These are phyloP conservation scores for Boletus tomentosulus DNA, from an alignment of 768 basidiomycete species.

Conservation along the genomic window DNA sequence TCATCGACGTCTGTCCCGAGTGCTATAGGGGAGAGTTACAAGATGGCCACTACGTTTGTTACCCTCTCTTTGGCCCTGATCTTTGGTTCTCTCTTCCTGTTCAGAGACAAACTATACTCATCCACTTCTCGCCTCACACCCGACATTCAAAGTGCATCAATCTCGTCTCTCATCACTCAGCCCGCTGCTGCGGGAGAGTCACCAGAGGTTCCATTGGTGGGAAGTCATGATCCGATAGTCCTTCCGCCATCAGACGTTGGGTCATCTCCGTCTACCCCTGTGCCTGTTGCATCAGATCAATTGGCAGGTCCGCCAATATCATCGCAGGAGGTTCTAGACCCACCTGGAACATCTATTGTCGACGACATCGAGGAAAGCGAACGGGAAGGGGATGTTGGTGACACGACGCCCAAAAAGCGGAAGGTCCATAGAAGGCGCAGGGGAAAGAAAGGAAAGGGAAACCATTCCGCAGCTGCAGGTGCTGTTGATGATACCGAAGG, in stretches of 20 bases:
- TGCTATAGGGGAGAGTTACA: slow-evolving; percentile 12
- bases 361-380: slow-evolving; percentile 58
- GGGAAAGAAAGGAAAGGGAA: slow-evolving; percentile 52
- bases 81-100: slow-evolving; percentile 23
- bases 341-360: slow-evolving; percentile 3
- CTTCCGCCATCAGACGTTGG: slow-evolving; percentile 1
- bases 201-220: not conserved
- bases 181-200: not conserved
- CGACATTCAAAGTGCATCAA: not conserved
- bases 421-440: slow-evolving; percentile 39
- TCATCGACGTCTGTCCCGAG: slow-evolving; percentile 15
- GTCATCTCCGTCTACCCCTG: not conserved
- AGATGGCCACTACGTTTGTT: slow-evolving; percentile 13
- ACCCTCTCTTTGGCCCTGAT: slow-evolving; percentile 22
- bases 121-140: not conserved
- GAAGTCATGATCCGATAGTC: not conserved
- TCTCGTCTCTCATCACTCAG: slow-evolving; percentile 1
- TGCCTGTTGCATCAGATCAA: not conserved
- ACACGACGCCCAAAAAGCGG: slow-evolving; percentile 42
- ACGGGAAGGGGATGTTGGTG: slow-evolving; percentile 42
- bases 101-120: slow-evolving; percentile 22
- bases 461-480: slow-evolving; percentile 3
- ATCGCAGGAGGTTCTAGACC: slow-evolving; percentile 9
- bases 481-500: slow-evolving; percentile 22
- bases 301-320: slow-evolving; percentile 3